phyloP scores from a whole-genome alignment of 176 grass and related monocot species.

The Pontederia crassipes region DNA sequence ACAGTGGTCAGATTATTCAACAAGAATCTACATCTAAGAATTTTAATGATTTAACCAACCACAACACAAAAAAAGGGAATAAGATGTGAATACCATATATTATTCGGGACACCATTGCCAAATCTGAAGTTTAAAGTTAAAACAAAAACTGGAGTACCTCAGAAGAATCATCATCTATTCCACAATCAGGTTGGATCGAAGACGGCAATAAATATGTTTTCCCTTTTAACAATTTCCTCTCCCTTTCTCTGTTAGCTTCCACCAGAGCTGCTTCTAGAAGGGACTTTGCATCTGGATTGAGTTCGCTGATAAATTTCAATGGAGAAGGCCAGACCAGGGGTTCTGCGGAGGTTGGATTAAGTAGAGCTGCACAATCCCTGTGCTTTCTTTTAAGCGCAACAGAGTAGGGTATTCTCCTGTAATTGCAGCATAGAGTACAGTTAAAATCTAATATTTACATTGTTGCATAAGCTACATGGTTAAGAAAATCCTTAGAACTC shows the following conservation, averaged over 20 bases:
- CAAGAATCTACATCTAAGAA: too few species aligned
- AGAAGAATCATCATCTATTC: constrained; percentile 30
- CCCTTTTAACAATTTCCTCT: constrained; percentile 66
- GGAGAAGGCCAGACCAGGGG: constrained; percentile 80
- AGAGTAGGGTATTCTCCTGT: constrained; percentile 74
- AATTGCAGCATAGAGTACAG: neutral
- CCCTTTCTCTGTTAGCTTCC: constrained; percentile 73
- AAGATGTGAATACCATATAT: too few species aligned
- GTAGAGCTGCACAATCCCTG: constrained; percentile 61
- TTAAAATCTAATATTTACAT: too few species aligned
- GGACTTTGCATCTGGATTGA: constrained; percentile 54
- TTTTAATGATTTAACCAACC: too few species aligned
- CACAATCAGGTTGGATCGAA: constrained; percentile 32
- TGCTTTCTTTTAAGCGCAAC: constrained; percentile 75
- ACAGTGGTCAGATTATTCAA: too few species aligned
- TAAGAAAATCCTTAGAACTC: too few species aligned
- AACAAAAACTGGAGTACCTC: constrained; percentile 28
- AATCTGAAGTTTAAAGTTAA: too few species aligned
- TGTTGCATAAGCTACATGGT: too few species aligned
- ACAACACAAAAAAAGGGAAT: too few species aligned
- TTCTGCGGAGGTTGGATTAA: constrained; percentile 63
- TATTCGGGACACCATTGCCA: too few species aligned
- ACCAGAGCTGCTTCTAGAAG: constrained; percentile 68
- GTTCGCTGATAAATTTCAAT: constrained; percentile 85
- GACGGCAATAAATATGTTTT: constrained; percentile 36